These are phyloP conservation scores for Myxozyma geophila DNA, from an alignment of 805 yeast species.

Conservation along the genomic window DNA sequence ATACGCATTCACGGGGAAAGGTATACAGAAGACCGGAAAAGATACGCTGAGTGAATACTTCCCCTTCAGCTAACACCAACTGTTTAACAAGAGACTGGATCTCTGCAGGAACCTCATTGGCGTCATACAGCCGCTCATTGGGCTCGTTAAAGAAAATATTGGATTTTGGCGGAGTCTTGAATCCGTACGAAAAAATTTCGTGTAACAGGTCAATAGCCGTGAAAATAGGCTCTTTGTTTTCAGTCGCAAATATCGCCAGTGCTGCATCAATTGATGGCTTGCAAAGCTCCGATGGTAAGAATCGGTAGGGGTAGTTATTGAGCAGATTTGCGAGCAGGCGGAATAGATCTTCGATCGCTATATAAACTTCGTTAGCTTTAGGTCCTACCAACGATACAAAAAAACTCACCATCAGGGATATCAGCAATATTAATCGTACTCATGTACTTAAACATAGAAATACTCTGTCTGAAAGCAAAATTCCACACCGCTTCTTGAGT, in stretches of 20 bases:
- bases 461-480: slow-evolving; percentile 70
- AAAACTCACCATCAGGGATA: slow-evolving; percentile 56
- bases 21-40: slow-evolving; percentile 70
- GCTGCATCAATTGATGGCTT: slow-evolving; percentile 62
- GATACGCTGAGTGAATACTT: slow-evolving; percentile 56
- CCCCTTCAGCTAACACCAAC: slow-evolving; percentile 61
- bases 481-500: slow-evolving; percentile 68
- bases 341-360: slow-evolving; percentile 79
- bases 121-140: slow-evolving; percentile 13
- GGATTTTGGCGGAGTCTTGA: slow-evolving; percentile 77
- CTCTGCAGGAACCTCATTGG: slow-evolving; percentile 58
- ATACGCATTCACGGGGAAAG: slow-evolving; percentile 69
- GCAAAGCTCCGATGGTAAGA: slow-evolving; percentile 50
- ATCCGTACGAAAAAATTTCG: slow-evolving; percentile 86
- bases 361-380: background rate
- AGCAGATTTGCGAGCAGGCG: slow-evolving; percentile 76
- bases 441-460: slow-evolving; percentile 58
- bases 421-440: slow-evolving; percentile 39
- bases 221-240: slow-evolving; percentile 71
- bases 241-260: slow-evolving; percentile 57
- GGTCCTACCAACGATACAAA: background rate
- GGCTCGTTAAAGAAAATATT: slow-evolving; percentile 49
- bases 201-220: slow-evolving; percentile 75
- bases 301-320: slow-evolving; percentile 69
- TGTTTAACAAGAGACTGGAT: slow-evolving; percentile 56